phyloP scores from a whole-genome alignment of 257 asterid species.

The Mitragyna speciosa region DNA sequence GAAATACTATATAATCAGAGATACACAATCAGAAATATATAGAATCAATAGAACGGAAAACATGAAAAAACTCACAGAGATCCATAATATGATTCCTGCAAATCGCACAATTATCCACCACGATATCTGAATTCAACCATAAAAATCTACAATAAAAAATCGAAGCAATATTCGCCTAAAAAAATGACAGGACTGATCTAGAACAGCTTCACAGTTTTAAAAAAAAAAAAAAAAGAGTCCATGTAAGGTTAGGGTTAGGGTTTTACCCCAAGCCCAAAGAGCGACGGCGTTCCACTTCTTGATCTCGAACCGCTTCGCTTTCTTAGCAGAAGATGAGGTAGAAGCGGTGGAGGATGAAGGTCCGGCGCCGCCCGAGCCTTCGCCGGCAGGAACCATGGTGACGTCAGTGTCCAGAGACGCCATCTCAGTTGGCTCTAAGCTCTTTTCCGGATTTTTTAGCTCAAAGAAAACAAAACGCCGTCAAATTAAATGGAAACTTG shows the following conservation, averaged over 20 bases:
- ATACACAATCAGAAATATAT: too few species aligned
- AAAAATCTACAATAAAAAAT: background rate
- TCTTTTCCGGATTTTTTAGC: too few species aligned
- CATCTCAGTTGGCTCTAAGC: slow-evolving; percentile 30
- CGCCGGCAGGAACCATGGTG: slow-evolving; percentile 72
- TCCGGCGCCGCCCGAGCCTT: slow-evolving; percentile 62
- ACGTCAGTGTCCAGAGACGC: slow-evolving; percentile 77
- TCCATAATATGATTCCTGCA: slow-evolving; percentile 98
- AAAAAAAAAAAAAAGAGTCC: slow-evolving; percentile 27
- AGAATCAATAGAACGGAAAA: background rate
- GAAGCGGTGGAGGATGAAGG: slow-evolving; percentile 47
- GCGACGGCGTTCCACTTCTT: slow-evolving; percentile 94
- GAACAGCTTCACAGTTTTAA: background rate
- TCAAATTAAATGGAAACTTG: too few species aligned
- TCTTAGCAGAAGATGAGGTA: slow-evolving; percentile 47
- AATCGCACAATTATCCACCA: slow-evolving; percentile 93
- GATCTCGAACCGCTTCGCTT: slow-evolving; percentile 73
- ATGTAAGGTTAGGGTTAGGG: slow-evolving; percentile 16
- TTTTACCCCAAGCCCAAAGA: slow-evolving; percentile 92
- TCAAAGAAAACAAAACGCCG: too few species aligned
- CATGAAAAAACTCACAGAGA: slow-evolving; percentile 62
- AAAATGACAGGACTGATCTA: background rate
- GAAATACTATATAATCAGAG: background rate
- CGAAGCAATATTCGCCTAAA: background rate
- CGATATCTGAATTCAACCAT: slow-evolving; percentile 63